phyloP scores from a whole-genome alignment of 1,284 basidiomycete genomes.

The Tremellales sp. region DNA sequence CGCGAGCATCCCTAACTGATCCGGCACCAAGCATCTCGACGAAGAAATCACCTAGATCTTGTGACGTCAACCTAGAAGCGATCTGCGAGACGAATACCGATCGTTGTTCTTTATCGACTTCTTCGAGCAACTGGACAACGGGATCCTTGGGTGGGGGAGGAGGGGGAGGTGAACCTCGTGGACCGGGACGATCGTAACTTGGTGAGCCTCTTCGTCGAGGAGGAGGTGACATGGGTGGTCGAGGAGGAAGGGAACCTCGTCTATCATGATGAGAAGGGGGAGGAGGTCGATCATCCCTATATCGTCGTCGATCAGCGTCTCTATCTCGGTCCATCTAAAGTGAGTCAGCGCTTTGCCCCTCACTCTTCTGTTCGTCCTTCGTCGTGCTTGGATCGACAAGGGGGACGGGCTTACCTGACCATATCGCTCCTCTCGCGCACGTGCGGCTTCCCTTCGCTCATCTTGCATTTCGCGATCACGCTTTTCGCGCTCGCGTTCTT shows the following conservation, averaged over 20 bases:
- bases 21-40: constrained; percentile 92
- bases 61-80: constrained; percentile 86
- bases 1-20: constrained; percentile 87
- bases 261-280: not conserved
- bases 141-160: constrained; percentile 26
- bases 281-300: constrained; percentile 20
- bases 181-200: constrained; percentile 56
- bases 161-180: constrained; percentile 39
- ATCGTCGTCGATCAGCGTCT: constrained; percentile 14
- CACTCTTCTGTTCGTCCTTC: too few species aligned
- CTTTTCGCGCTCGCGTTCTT: constrained; percentile 38
- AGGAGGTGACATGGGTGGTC: constrained; percentile 19
- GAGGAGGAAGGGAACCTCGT: constrained; percentile 3
- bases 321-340: constrained; percentile 25
- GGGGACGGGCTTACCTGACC: constrained; percentile 17
- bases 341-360: constrained; percentile 4
- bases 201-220: constrained; percentile 61
- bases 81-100: constrained; percentile 98
- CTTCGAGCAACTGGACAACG: constrained; percentile 44
- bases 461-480: constrained; percentile 42
- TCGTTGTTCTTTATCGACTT: constrained; percentile 79
- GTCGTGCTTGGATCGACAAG: too few species aligned
- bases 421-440: constrained; percentile 17
- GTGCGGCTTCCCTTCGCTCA: constrained; percentile 34
- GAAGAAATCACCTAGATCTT: constrained; percentile 97